Evolutionary conservation across 2,329 filamentous ascomycete genomes (phyloP), one percentile per base, ranked within the genome.

Genomic region (Meredithiella fracta): DNA sequence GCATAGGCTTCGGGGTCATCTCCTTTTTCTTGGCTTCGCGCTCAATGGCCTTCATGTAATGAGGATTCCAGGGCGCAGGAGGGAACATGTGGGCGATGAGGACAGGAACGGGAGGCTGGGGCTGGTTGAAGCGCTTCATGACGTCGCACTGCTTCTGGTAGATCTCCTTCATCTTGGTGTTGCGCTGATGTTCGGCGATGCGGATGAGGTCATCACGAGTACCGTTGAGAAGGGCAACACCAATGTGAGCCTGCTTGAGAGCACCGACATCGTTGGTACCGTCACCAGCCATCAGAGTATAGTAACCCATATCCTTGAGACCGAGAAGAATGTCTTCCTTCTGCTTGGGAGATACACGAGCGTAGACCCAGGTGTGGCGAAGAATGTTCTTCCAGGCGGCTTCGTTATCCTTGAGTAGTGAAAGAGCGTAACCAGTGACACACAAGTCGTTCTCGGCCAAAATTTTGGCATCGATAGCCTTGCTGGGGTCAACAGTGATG

Each of bases 241-340:
- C 92, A 61, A 98, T 89, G 66, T 98, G 92, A 42, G 92, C 92
- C 71, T 98, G 92, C 75, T 98, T 98, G 65, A 98, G 74, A 47
- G 92, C 92, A 61, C 92, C 92, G 56, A 98, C 92, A 65, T 98
- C 92, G 68, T 98, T 98, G 56, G 92, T 98, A 61, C 92, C 92
- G 65, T 98, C 92, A 69, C 92, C 92, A 63, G 90, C 94, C 92
- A 98, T 98, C 60, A 98, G 78, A 29, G 92, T 98, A 59, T 92
- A 96, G 73, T 98, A 98, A 52, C 92, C 92, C 72, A 88, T 86
- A 64, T 95, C 90, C 72, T 95, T 96, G 60, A 97, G 79, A 38
- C 92, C 92, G 22, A 95, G 79, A n/a, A 98, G 76, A 65, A 98
- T 97, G 55, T 97, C 90, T 69, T 98, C 92, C 73, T 98, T 98